Percentiles rank a stretch among this genome's conserved stretches.
Evolutionary conservation across 495 filamentous ascomycete genomes (phyloP).

Genomic region (Stereocaulon alpinum): DNA sequence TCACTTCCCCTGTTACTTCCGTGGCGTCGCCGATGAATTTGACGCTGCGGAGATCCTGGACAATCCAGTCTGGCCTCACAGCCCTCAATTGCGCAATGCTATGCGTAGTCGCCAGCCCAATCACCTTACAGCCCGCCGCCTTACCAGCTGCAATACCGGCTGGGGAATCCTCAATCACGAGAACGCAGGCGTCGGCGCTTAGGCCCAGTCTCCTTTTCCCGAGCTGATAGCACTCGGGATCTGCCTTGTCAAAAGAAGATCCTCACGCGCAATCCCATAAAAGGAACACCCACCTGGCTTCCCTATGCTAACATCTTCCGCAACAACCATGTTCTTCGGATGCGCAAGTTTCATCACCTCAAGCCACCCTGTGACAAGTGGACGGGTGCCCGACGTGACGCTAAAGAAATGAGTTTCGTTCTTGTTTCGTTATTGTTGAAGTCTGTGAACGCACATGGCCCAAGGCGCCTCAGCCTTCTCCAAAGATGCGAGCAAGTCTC

Average conservation of each 20-base stretch:
- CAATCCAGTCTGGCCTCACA: constrained; percentile 80
- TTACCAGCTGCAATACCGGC: constrained; percentile 86
- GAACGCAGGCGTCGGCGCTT: constrained; percentile 37
- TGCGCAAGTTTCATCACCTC: constrained; percentile 62
- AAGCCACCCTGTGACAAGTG: constrained; percentile 81
- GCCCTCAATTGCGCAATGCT: constrained; percentile 54
- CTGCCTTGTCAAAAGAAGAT: constrained; percentile 12
- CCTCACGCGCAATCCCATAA: neutral
- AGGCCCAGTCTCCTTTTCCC: constrained; percentile 56
- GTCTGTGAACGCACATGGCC: constrained; percentile 47
- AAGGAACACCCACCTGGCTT: constrained; percentile 47
- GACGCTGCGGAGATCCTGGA: constrained; percentile 67
- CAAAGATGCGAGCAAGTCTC: constrained; percentile 47
- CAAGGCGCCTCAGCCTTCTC: constrained; percentile 53
- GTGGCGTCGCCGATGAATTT: constrained; percentile 34
- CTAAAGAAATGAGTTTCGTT: neutral
- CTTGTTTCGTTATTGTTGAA: neutral
- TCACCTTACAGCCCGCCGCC: constrained; percentile 77
- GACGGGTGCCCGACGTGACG: constrained; percentile 78
- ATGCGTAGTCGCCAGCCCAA: constrained; percentile 83
- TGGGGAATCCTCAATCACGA: constrained; percentile 89
- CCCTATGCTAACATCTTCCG: constrained; percentile 74
- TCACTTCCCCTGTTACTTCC: constrained; percentile 42
- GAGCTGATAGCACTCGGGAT: constrained; percentile 70
- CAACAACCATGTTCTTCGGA: constrained; percentile 66